These are phyloP conservation scores for Schrenkiella parvula DNA, from an alignment of 345 rosid species.

Conservation along the genomic window DNA sequence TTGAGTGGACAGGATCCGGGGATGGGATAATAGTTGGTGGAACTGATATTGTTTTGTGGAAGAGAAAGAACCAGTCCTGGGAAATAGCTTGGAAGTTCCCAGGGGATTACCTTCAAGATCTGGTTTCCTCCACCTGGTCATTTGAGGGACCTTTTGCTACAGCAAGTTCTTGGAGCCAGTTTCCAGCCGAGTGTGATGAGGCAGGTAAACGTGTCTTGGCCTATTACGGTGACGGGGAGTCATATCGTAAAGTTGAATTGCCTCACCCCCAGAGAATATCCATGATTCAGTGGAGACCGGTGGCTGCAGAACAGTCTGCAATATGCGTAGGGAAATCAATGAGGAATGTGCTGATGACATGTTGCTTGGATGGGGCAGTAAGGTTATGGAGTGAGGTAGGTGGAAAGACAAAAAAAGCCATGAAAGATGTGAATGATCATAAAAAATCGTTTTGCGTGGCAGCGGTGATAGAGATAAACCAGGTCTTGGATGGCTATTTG, in stretches of 20 bases:
- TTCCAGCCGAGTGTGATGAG: conserved; percentile 32
- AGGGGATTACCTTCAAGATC: conserved; percentile 55
- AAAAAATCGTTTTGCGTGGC: conserved; percentile 58
- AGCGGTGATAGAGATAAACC: conserved; percentile 73
- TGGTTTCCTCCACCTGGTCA: conserved; percentile 84
- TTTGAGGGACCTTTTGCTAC: conserved; percentile 66
- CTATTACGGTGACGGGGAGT: conserved; percentile 42
- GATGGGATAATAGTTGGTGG: conserved; percentile 87
- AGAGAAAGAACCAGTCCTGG: conserved; percentile 65
- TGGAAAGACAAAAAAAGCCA: conserved; percentile 51
- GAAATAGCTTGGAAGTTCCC: conserved; percentile 81
- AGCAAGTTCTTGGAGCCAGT: conserved; percentile 44
- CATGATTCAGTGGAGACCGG: conserved; percentile 86
- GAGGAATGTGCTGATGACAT: conserved; percentile 66
- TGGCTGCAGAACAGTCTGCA: conserved; percentile 34
- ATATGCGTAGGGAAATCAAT: conserved; percentile 30
- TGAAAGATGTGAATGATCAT: conserved; percentile 44
- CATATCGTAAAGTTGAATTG: conserved; percentile 43
- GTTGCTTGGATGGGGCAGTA: conserved; percentile 84
- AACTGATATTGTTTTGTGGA: conserved; percentile 71
- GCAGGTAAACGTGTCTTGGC: conserved; percentile 49
- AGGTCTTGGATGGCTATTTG: conserved; percentile 49
- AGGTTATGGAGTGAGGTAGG: conserved; percentile 85
- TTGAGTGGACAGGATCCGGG: conserved; percentile 82
- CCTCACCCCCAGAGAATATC: conserved; percentile 72